These are phyloP conservation scores for Trichocladium antarcticum DNA, from an alignment of 495 filamentous ascomycete genomes.

Conservation along the genomic window DNA sequence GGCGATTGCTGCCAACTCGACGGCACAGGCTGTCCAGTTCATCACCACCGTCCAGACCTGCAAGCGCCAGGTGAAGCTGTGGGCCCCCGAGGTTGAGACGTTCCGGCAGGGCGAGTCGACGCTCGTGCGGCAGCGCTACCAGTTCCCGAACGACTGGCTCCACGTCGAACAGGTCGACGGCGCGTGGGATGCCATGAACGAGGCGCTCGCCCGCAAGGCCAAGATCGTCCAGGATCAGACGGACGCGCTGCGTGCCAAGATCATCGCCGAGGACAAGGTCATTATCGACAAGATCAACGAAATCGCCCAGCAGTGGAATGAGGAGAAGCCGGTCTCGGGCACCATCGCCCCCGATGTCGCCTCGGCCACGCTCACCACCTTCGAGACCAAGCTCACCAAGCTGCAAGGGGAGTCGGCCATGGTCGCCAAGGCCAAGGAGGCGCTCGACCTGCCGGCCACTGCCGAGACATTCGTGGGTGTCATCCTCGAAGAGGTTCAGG, in stretches of 20 bases:
- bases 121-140: conserved; percentile 76
- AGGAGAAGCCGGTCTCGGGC: conserved; percentile 92
- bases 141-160: conserved; percentile 87
- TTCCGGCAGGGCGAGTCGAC: conserved; percentile 93
- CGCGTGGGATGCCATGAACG: conserved; percentile 83
- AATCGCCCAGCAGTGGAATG: conserved; percentile 74
- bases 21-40: conserved; percentile 91
- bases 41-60: conserved; percentile 96
- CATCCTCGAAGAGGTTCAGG: conserved; percentile 91
- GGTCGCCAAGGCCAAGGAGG: conserved; percentile 93
- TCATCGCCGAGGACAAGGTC: conserved; percentile 82
- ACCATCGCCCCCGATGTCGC: conserved; percentile 82
- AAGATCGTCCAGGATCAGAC: conserved; percentile 94
- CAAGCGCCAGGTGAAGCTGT: conserved; percentile 80
- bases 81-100: conserved; percentile 89
- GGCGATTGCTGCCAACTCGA: conserved; percentile 82
- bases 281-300: conserved; percentile 77
- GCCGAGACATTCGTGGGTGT: conserved; percentile 63
- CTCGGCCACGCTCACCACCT: conserved; percentile 62
- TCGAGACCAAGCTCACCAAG: conserved; percentile 68
- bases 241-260: conserved; percentile 91
- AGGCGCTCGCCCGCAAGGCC: conserved; percentile 75
- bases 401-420: conserved; percentile 81
- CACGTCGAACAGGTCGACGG: conserved; percentile 87
- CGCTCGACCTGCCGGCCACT: conserved; percentile 73